These are phyloP conservation scores for Lodderomyces parapsilosis DNA, from an alignment of 1,139 yeast species.

Conservation along the genomic window DNA sequence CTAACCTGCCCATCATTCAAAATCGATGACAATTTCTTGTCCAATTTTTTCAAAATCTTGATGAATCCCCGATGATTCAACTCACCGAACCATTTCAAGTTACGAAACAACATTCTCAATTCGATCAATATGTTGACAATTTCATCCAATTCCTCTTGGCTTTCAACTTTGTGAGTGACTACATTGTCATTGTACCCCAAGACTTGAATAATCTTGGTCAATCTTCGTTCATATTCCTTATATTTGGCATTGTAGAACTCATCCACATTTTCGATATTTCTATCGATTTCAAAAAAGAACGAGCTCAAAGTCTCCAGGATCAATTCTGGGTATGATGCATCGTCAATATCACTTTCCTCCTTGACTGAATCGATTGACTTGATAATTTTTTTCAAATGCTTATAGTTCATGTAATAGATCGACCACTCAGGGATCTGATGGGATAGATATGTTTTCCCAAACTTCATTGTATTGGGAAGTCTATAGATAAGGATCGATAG, in stretches of 20 bases:
- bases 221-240: slow-evolving; percentile 70
- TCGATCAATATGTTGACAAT: slow-evolving; percentile 74
- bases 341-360: slow-evolving; percentile 24
- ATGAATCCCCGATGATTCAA: slow-evolving; percentile 87
- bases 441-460: slow-evolving; percentile 74
- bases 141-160: slow-evolving; percentile 73
- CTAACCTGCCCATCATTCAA: slow-evolving; percentile 13
- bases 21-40: slow-evolving; percentile 61
- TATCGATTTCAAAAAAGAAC: slow-evolving; percentile 77
- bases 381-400: slow-evolving; percentile 77
- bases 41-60: slow-evolving; percentile 87
- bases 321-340: slow-evolving; percentile 20
- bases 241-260: slow-evolving; percentile 72
- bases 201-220: slow-evolving; percentile 45
- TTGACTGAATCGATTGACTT: slow-evolving; percentile 46
- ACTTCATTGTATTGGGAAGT: slow-evolving; percentile 69
- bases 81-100: slow-evolving; percentile 91
- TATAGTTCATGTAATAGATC: slow-evolving; percentile 80
- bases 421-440: slow-evolving; percentile 96
- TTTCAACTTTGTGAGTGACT: slow-evolving; percentile 34
- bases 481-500: no score
- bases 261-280: slow-evolving; percentile 80
- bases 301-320: slow-evolving; percentile 47
- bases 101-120: slow-evolving; percentile 72
- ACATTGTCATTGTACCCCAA: slow-evolving; percentile 28